These are phyloP conservation scores for Tubosaeta sp. DNA, from an alignment of 768 basidiomycete genomes.

Conservation along the genomic window DNA sequence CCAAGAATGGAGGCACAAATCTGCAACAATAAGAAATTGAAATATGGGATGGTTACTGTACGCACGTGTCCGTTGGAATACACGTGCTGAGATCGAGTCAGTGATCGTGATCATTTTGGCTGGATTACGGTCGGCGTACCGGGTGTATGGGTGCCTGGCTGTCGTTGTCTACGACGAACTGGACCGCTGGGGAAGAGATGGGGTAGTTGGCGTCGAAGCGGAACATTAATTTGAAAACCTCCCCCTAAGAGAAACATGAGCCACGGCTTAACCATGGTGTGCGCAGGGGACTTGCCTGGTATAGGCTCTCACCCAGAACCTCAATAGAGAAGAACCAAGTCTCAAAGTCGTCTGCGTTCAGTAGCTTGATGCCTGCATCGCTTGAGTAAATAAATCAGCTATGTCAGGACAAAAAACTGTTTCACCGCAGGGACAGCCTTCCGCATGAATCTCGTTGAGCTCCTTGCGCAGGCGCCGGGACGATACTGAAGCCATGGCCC, in stretches of 20 bases:
- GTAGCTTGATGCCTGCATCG: slow-evolving; percentile 60
- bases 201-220: slow-evolving; percentile 80
- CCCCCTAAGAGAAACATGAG: slow-evolving; percentile 47
- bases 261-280: not conserved
- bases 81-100: slow-evolving; percentile 54
- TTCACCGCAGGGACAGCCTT: slow-evolving; percentile 65
- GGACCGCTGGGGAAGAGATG: slow-evolving; percentile 83
- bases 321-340: slow-evolving; percentile 78
- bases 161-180: slow-evolving; percentile 68
- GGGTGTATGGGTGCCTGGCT: slow-evolving; percentile 75
- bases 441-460: slow-evolving; percentile 58
- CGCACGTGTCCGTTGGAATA: slow-evolving; percentile 85
- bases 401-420: not conserved
- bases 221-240: slow-evolving; percentile 75
- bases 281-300: slow-evolving; percentile 45
- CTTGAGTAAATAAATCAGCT: slow-evolving; percentile 1
- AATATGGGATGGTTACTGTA: slow-evolving; percentile 2
- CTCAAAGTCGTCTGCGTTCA: slow-evolving; percentile 72
- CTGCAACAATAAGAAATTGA: slow-evolving; percentile 34
- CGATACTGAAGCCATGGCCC: slow-evolving; percentile 58
- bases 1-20: slow-evolving; percentile 90
- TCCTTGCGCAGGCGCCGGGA: slow-evolving; percentile 67
- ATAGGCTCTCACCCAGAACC: slow-evolving; percentile 80
- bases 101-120: slow-evolving; percentile 3
- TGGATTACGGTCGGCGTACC: slow-evolving; percentile 39